Evolutionary conservation across 495 filamentous ascomycete species (phyloP), one percentile per base, ranked within the genome.

Genomic region (Trichocladium antarcticum): DNA sequence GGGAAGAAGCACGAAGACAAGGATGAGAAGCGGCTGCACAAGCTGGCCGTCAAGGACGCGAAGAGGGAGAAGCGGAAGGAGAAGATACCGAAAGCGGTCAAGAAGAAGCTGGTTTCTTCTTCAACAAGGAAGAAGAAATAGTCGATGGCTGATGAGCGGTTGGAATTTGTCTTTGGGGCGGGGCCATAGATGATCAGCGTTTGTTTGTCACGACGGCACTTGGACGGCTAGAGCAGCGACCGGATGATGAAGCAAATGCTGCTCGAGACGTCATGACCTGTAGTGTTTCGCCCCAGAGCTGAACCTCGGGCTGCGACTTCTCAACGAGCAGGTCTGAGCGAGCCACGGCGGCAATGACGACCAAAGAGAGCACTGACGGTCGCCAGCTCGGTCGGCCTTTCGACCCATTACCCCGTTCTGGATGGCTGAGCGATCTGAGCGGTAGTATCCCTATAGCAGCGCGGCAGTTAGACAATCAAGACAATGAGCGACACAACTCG

Each of bases 61-160:
- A 95, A 95, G 69, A 79, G 85, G 37, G 89, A 94, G 62, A 81
- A 87, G 66, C 70, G 92, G 49, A 88, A 90, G 61, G 83, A 83
- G 14, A 98, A 98, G 70, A 94, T 98, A 68, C 89, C 92, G 0
- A 98, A 98, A 68, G 77, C 94, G 57, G 39, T 89, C 27, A 98
- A 98, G 75, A 95, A 94, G 70, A 80, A 78, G 61, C 51, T 89
- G 44, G 71, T 92, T 27, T 49, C 62, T 5, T 53, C 58, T 6
- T 61, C 60, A 5, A 62, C 71, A 1, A 58, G 61, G 51, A 69
- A 61, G 49, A 68, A 67, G 51, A 66, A 61, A 47, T 68, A 59
- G 12, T 32, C 7, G 12, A 29, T 29, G 10, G 27, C 5, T 5
- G 27, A 10, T 5, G 27, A 46, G n/a, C 17, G 11, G 32, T 42